Base-by-base conservation (phyloP, 345 rosid genomes). In the Brassica incana region DNA sequence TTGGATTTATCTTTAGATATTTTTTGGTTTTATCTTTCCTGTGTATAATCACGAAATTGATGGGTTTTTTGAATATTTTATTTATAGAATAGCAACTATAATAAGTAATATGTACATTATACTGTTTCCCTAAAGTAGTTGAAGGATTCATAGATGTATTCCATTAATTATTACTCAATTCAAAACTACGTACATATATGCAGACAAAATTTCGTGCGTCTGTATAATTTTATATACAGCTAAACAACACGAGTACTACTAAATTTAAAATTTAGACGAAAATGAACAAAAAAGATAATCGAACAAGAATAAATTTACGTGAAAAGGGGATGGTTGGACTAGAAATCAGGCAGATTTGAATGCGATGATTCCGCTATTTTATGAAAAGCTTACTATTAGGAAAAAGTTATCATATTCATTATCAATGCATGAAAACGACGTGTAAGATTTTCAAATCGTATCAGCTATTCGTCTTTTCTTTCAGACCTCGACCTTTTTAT, bases 341-440 rank as follows among this genome's bases (percentile, higher is more conserved):
- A 69, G 1, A 75, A 75, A 69, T 70, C 30, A 70, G 77, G 77
- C 83, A 65, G 56, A 45, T 75, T 80, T 80, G 30, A 71, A 70
- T 80, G 77, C 80, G 83, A 70, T 71, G 80, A 80, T 80, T 80
- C 80, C 77, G 83, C 76, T 65, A 50, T 75, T 30, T 56, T 23
- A 36, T 18, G 48, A 56, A 59, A 76, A 32, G 3, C 25, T 58
- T 20, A 58, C 54, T 58, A 48, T 61, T 60, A 33, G 45, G 59
- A 9, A 70, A 70, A 52, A 27, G 70, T 36, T 32, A 60, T 73
- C 38, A 67, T 43, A 1, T 60, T 73, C 70, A 73, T 67, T 73
- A 67, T 68, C 27, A 68, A 74, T 68, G 45, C 76, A 69, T 80
- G 79, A 75, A 36, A 75, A 36, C 59, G 83, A 80, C 36, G 52